A percentile compares a stretch with the other conserved stretches of the same genome.
These are phyloP conservation scores for Nicotiana noctiflora DNA, from an alignment of 257 asterid genomes.

Conservation along the genomic window DNA sequence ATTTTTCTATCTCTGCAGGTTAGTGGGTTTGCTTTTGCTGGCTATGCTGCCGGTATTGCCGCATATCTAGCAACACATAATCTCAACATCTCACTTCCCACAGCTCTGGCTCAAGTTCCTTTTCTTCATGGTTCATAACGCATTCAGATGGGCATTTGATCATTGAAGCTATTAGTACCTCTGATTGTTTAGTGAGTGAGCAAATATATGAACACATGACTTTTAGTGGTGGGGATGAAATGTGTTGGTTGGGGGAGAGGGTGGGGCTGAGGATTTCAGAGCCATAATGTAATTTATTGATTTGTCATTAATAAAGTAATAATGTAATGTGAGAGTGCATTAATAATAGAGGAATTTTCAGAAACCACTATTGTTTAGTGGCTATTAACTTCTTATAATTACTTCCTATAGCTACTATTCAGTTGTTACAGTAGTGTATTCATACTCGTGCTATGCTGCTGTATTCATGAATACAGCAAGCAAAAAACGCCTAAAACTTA, in stretches of 20 bases:
- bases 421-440: too few relatives aligned
- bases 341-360: background rate
- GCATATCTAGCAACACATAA: slow-evolving; percentile 76
- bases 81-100: slow-evolving; percentile 50
- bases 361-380: too few relatives aligned
- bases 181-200: background rate
- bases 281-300: slow-evolving; percentile 3
- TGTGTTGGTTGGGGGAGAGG: background rate
- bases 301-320: background rate
- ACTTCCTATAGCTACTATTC: too few relatives aligned
- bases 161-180: background rate
- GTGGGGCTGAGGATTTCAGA: background rate
- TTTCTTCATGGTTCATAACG: slow-evolving; percentile 55
- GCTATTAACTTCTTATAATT: too few relatives aligned
- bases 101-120: slow-evolving; percentile 74
- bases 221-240: background rate
- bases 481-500: too few relatives aligned
- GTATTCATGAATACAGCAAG: too few relatives aligned
- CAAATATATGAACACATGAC: background rate
- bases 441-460: too few relatives aligned
- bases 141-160: background rate
- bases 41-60: slow-evolving; percentile 93
- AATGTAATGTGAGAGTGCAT: background rate
- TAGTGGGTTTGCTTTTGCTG: slow-evolving; percentile 98
- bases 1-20: slow-evolving; percentile 42